These are phyloP conservation scores for Spiraea crenata DNA, from an alignment of 331 rosid genomes.

Conservation along the genomic window DNA sequence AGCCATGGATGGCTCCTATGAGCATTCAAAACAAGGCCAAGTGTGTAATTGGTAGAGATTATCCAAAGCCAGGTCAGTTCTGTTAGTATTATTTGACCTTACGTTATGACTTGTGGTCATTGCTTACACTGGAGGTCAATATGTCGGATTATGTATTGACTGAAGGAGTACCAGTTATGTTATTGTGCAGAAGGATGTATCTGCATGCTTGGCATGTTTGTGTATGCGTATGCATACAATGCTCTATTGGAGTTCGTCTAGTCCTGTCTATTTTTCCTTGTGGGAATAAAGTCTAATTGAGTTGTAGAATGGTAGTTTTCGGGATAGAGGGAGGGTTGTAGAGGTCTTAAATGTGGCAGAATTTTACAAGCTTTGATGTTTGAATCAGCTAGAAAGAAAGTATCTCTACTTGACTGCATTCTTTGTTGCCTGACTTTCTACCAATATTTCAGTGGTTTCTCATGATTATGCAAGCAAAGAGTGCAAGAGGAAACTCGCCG, in stretches of 20 bases:
- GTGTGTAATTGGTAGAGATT: conserved; percentile 86
- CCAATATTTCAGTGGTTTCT: conserved; percentile 65
- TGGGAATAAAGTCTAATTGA: neutral
- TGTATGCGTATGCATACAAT: neutral
- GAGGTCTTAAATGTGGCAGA: neutral
- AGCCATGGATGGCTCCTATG: conserved; percentile 94
- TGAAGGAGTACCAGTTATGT: neutral
- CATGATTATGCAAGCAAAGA: conserved; percentile 85
- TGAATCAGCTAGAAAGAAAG: neutral
- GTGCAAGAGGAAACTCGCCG: conserved; percentile 65
- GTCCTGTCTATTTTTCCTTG: neutral
- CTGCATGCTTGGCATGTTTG: neutral
- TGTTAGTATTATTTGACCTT: neutral
- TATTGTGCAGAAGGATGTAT: neutral
- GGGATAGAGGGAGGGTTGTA: neutral
- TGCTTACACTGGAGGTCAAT: neutral
- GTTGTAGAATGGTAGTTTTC: neutral
- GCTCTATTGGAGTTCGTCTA: neutral
- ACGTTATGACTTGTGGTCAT: neutral
- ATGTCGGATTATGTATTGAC: neutral
- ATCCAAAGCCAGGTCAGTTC: conserved; percentile 82
- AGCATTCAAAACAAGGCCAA: conserved; percentile 81
- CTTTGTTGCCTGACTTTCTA: conserved; percentile 8
- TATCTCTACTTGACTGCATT: neutral
- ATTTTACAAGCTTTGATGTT: neutral